These are phyloP conservation scores for Malassezia pachydermatis DNA, from an alignment of 1,284 basidiomycete species.

Conservation along the genomic window DNA sequence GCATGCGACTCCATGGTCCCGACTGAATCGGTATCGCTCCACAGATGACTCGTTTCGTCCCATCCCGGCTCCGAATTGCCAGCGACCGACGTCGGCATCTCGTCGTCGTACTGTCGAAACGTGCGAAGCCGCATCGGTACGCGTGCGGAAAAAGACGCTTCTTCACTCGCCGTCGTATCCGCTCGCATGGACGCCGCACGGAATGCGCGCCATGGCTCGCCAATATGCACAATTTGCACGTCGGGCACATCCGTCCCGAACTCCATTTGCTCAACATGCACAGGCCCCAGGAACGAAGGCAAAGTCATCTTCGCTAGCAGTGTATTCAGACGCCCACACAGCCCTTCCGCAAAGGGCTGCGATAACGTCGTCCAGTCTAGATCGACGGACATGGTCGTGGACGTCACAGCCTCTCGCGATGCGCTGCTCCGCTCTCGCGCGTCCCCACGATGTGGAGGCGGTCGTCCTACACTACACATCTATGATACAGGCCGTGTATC, in stretches of 20 bases:
- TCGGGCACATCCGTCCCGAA: slow-evolving; percentile 76
- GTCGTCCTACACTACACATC: neutral
- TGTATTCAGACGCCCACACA: slow-evolving; percentile 69
- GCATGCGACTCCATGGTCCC: slow-evolving; percentile 14
- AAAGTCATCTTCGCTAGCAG: slow-evolving; percentile 62
- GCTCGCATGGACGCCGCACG: slow-evolving; percentile 7
- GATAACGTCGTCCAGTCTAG: slow-evolving; percentile 57
- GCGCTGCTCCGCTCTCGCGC: too few relatives aligned
- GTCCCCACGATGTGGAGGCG: neutral
- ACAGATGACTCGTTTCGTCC: slow-evolving; percentile 20
- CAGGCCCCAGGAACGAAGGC: slow-evolving; percentile 86
- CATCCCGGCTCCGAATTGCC: too few relatives aligned
- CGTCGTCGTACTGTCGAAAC: slow-evolving; percentile 16
- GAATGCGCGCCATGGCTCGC: slow-evolving; percentile 89
- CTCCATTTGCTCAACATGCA: slow-evolving; percentile 71
- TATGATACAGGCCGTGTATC: slow-evolving; percentile 12
- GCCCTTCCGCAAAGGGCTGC: slow-evolving; percentile 59
- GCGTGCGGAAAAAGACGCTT: neutral
- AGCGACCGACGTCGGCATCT: slow-evolving; percentile 8
- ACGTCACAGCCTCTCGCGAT: neutral
- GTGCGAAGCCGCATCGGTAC: slow-evolving; percentile 13
- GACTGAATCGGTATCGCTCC: slow-evolving; percentile 17
- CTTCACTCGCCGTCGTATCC: neutral
- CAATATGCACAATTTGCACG: slow-evolving; percentile 76
- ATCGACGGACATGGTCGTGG: slow-evolving; percentile 50